Conservation (phyloP, 2,329 filamentous ascomycete species). For the Talaromyces sp. region DNA sequence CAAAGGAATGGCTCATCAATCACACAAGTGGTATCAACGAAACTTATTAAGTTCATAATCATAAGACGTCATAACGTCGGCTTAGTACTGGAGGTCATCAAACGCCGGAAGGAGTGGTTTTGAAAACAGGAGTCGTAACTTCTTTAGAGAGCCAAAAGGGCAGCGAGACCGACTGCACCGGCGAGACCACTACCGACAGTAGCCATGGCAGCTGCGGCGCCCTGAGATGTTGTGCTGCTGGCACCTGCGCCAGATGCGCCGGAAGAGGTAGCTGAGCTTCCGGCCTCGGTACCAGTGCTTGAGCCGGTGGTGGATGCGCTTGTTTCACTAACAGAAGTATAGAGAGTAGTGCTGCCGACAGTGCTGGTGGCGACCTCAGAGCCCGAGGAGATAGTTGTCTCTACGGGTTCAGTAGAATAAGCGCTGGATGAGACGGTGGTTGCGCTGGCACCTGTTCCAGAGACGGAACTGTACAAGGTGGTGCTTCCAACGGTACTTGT, state of each 20-base stretch:
- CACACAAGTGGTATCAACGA: conserved; percentile 8
- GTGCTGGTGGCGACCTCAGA: conserved; percentile 20
- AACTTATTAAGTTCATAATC: conserved; percentile 11
- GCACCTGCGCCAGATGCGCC: conserved; percentile 23
- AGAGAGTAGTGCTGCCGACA: conserved; percentile 26
- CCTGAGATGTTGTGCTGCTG: conserved; percentile 20
- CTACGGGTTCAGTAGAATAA: conserved; percentile 15
- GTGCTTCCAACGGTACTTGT: conserved; percentile 26
- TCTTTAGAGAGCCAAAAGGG: conserved; percentile 39
- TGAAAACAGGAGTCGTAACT: not conserved
- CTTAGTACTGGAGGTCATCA: not conserved
- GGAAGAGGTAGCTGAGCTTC: conserved; percentile 19
- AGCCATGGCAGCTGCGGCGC: conserved; percentile 30
- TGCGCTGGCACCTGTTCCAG: conserved; percentile 21
- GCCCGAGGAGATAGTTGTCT: conserved; percentile 20
- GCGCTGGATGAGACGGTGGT: conserved; percentile 23
- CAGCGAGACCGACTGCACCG: conserved; percentile 42
- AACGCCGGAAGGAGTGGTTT: not conserved
- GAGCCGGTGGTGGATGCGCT: conserved; percentile 16
- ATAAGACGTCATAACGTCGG: conserved; percentile 14
- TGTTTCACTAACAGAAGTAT: conserved; percentile 20
- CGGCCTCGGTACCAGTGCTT: conserved; percentile 11
- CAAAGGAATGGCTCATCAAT: conserved; percentile 12
- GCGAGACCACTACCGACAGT: conserved; percentile 32
- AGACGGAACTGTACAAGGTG: conserved; percentile 20